Percentiles rank a stretch among this genome's conserved stretches.
phyloP scores from a whole-genome alignment of 306 rosid species.

The Corylus americana region DNA sequence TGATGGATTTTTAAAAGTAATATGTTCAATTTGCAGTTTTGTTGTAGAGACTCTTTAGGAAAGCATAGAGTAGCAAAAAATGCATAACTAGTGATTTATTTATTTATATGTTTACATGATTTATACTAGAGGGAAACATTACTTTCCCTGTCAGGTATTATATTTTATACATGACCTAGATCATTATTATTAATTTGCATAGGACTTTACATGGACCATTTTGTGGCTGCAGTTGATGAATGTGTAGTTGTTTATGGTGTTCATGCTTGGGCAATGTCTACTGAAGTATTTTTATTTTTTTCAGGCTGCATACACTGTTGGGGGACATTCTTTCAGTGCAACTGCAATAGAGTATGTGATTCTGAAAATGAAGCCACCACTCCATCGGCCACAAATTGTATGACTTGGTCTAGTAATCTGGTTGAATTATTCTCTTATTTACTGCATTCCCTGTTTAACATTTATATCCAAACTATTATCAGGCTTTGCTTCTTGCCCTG shows the following conservation, averaged over 20 bases:
- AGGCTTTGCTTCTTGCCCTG: conserved; percentile 83
- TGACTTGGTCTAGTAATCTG: conserved; percentile 10
- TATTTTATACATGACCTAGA: too few species aligned
- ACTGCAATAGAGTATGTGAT: conserved; percentile 65
- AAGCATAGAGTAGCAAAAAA: not conserved
- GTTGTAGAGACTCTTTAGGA: not conserved
- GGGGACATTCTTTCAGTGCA: conserved; percentile 74
- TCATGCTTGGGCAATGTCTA: not conserved
- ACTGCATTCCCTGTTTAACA: conserved; percentile 21
- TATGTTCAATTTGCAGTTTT: not conserved
- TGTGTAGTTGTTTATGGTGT: not conserved
- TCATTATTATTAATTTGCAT: not conserved
- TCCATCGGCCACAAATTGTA: conserved; percentile 83
- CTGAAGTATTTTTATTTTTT: not conserved
- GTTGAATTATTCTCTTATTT: conserved; percentile 8
- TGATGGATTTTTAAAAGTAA: not conserved
- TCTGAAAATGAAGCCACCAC: conserved; percentile 72
- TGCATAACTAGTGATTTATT: not conserved
- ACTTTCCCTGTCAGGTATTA: too few species aligned
- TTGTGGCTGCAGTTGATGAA: not conserved
- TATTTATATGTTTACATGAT: too few species aligned
- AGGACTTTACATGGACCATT: not conserved
- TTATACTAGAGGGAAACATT: not conserved
- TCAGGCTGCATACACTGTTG: conserved; percentile 75
- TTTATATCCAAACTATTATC: conserved; percentile 21